Percentiles rank a stretch among this genome's conserved stretches.
Conservation (phyloP, 202 grass and related monocot species). For the Setaria italica region DNA sequence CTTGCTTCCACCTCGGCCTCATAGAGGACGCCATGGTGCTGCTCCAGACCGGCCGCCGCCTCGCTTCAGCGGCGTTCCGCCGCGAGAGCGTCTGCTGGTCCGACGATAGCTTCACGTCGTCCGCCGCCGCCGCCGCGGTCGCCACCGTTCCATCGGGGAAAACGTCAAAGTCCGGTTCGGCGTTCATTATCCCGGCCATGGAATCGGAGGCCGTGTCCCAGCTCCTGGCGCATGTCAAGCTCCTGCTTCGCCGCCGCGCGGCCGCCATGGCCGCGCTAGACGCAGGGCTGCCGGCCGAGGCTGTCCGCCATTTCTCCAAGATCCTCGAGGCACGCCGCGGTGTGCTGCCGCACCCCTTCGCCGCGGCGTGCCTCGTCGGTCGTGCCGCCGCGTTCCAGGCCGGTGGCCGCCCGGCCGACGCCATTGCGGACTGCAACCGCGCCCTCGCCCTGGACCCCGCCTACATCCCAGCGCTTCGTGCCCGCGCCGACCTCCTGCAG, state of each 20-base stretch:
- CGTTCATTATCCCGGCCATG: slow-evolving; percentile 53
- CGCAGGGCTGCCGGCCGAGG: slow-evolving; percentile 74
- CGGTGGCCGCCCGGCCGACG: slow-evolving; percentile 64
- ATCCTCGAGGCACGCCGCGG: slow-evolving; percentile 79
- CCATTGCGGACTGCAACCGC: slow-evolving; percentile 88
- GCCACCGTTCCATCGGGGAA: slow-evolving; percentile 6
- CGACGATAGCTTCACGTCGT: slow-evolving; percentile 86
- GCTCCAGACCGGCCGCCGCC: slow-evolving; percentile 83
- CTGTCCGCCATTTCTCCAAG: slow-evolving; percentile 89
- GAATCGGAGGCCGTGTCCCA: slow-evolving; percentile 76
- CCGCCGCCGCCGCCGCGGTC: slow-evolving; percentile 18
- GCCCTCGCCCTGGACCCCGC: slow-evolving; percentile 82
- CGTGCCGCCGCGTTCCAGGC: slow-evolving; percentile 75
- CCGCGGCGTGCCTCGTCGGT: slow-evolving; percentile 85
- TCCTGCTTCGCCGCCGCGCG: slow-evolving; percentile 84
- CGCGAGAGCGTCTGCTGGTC: slow-evolving; percentile 87
- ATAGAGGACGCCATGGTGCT: slow-evolving; percentile 97
- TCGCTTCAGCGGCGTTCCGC: slow-evolving; percentile 85
- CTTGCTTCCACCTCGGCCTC: slow-evolving; percentile 86
- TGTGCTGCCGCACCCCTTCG: slow-evolving; percentile 74
- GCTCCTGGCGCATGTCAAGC: slow-evolving; percentile 85
- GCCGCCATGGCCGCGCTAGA: slow-evolving; percentile 90
- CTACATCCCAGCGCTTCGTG: slow-evolving; percentile 86
- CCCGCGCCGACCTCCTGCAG: slow-evolving; percentile 80
- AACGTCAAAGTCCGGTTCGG: slow-evolving; percentile 35